Conservation (phyloP, 2,329 filamentous ascomycete genomes). For the Pochonia chlamydosporia region DNA sequence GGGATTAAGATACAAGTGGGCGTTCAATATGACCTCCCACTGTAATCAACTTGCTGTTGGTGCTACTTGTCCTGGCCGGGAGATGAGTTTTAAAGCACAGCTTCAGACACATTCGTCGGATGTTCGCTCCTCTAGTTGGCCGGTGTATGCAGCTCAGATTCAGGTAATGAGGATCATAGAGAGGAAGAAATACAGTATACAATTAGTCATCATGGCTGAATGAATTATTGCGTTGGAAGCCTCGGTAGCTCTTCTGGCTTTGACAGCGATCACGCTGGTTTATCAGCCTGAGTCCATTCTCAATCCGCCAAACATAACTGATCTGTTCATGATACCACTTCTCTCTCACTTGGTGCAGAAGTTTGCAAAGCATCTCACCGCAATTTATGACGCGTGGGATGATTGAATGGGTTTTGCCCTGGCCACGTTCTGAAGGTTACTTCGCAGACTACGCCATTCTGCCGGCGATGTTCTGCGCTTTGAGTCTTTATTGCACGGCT, state of each 20-base stretch:
- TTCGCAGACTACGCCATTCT: no score
- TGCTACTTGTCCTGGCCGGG: no score
- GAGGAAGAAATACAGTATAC: no score
- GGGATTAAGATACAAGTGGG: no score
- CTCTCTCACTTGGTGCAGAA: slow-evolving; percentile 80
- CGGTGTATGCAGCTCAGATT: no score
- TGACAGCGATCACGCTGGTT: slow-evolving; percentile 71
- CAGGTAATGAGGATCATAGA: no score
- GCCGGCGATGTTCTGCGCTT: slow-evolving; percentile 83
- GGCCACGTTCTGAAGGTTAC: slow-evolving; percentile 81
- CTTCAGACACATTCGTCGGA: no score
- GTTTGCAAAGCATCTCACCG: slow-evolving; percentile 77
- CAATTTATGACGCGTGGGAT: slow-evolving; percentile 79
- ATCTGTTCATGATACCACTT: slow-evolving; percentile 62
- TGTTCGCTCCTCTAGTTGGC: no score
- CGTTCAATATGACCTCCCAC: no score
- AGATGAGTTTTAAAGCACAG: no score
- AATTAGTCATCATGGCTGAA: slow-evolving; percentile 48
- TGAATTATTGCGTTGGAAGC: slow-evolving; percentile 59
- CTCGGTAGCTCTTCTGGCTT: slow-evolving; percentile 61
- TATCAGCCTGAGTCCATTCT: slow-evolving; percentile 61
- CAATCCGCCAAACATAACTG: slow-evolving; percentile 36
- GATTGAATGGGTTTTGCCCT: slow-evolving; percentile 69
- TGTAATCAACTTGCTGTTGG: no score
- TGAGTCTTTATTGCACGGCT: no score